Evolutionary conservation across 2,329 filamentous ascomycete species (phyloP).

Genomic region (Bipolaris victoriae): DNA sequence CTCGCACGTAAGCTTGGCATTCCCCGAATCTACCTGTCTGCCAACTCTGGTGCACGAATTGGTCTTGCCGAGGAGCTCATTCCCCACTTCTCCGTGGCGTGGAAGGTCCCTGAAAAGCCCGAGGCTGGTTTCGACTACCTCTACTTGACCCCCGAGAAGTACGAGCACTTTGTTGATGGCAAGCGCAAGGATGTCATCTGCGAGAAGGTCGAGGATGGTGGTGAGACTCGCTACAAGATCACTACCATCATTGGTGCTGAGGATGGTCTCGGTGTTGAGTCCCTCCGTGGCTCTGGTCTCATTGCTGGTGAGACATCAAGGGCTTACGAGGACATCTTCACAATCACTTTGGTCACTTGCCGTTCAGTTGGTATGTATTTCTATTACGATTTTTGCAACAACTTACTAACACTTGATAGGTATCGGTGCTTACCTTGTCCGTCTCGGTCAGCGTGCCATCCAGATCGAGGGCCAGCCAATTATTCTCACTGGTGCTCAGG

Average conservation of each 20-base stretch:
- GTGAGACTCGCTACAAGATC: conserved; percentile 92
- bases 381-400: too few relatives aligned
- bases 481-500: conserved; percentile 95
- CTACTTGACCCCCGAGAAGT: conserved; percentile 85
- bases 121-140: conserved; percentile 96
- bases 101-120: conserved; percentile 83
- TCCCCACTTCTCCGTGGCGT: conserved; percentile 95
- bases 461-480: conserved; percentile 99
- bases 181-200: conserved; percentile 81
- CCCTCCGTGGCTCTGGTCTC: conserved; percentile 92
- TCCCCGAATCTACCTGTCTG: conserved; percentile 95
- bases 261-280: conserved; percentile 97
- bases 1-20: conserved; percentile 92
- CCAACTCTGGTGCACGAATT: conserved; percentile 97
- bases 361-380: conserved; percentile 79
- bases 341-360: conserved; percentile 95
- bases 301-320: conserved; percentile 97
- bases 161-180: conserved; percentile 83
- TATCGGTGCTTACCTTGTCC: conserved; percentile 98
- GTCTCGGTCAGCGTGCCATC: conserved; percentile 96
- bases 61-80: conserved; percentile 97
- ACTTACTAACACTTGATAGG: conserved; percentile 56
- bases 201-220: conserved; percentile 82
- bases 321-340: conserved; percentile 99
- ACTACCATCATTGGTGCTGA: conserved; percentile 91